phyloP scores from a whole-genome alignment of 768 basidiomycete species.

The Nidularia sp. region DNA sequence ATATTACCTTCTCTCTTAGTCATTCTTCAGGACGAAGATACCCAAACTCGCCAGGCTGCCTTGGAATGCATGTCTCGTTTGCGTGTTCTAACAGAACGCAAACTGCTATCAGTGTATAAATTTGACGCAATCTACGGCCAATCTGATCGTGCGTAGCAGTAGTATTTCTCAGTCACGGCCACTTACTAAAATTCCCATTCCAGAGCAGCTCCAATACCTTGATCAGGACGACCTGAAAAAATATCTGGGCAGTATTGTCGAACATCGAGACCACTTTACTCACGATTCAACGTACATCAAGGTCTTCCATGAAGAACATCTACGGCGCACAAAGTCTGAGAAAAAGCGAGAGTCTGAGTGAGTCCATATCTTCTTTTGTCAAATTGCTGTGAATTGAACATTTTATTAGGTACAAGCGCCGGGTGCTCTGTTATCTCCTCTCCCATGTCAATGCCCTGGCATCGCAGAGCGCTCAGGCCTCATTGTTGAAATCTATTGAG shows the following conservation, averaged over 20 bases:
- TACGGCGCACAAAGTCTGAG: slow-evolving; percentile 43
- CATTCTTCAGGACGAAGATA: slow-evolving; percentile 44
- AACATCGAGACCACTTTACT: slow-evolving; percentile 48
- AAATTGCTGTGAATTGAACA: not conserved
- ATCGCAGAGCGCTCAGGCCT: slow-evolving; percentile 40
- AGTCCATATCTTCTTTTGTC: slow-evolving; percentile 16
- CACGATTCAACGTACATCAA: slow-evolving; percentile 58
- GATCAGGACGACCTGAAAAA: slow-evolving; percentile 58
- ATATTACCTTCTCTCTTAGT: slow-evolving; percentile 69
- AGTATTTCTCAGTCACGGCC: slow-evolving; percentile 1
- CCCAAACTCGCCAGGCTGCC: slow-evolving; percentile 43
- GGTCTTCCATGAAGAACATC: slow-evolving; percentile 56
- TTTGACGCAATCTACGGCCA: slow-evolving; percentile 72
- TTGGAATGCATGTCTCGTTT: slow-evolving; percentile 53
- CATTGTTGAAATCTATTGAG: slow-evolving; percentile 45
- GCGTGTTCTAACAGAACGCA: slow-evolving; percentile 31
- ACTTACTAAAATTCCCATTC: not conserved
- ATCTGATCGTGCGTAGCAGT: slow-evolving; percentile 41
- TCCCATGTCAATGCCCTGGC: slow-evolving; percentile 72
- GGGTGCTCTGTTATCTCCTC: slow-evolving; percentile 70
- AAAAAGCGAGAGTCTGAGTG: slow-evolving; percentile 52
- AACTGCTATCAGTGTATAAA: slow-evolving; percentile 58
- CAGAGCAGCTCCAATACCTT: slow-evolving; percentile 61
- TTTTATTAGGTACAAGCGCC: slow-evolving; percentile 58
- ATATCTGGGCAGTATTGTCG: slow-evolving; percentile 51